Conservation (phyloP, 352 stramenopile species). For the Blastocystis sp. region DNA sequence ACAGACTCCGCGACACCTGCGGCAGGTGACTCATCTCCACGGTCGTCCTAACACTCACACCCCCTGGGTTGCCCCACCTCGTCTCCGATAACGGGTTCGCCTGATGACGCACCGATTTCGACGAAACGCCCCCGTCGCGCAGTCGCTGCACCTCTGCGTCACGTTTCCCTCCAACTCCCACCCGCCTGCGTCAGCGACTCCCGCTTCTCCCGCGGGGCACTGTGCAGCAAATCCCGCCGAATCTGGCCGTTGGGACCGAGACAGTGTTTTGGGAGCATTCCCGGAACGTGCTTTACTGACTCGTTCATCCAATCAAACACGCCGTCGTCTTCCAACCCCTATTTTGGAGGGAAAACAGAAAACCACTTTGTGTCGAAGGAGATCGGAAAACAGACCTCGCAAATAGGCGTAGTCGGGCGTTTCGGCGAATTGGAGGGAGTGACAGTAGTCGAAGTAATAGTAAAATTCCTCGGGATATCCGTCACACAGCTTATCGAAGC, state of each 20-base stretch:
- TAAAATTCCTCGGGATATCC: constrained; percentile 63
- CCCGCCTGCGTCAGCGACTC: background rate
- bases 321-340: constrained; percentile 41
- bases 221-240: background rate
- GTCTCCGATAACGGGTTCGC: too few relatives aligned
- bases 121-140: background rate
- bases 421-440: constrained; percentile 79
- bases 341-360: background rate
- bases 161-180: background rate
- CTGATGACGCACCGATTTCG: too few relatives aligned
- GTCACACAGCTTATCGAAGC: constrained; percentile 63
- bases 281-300: background rate
- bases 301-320: constrained; percentile 55
- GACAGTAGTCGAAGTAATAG: constrained; percentile 71
- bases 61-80: background rate
- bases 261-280: constrained; percentile 32
- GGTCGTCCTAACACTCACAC: background rate
- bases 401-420: constrained; percentile 86
- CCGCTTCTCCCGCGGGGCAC: background rate
- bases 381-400: constrained; percentile 69
- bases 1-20: background rate
- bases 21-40: background rate
- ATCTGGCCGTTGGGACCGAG: background rate
- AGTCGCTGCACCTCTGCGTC: background rate
- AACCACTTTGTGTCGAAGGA: constrained; percentile 10